Base-by-base conservation (phyloP, 495 filamentous ascomycete genomes). In the Clohesyomyces aquaticus region DNA sequence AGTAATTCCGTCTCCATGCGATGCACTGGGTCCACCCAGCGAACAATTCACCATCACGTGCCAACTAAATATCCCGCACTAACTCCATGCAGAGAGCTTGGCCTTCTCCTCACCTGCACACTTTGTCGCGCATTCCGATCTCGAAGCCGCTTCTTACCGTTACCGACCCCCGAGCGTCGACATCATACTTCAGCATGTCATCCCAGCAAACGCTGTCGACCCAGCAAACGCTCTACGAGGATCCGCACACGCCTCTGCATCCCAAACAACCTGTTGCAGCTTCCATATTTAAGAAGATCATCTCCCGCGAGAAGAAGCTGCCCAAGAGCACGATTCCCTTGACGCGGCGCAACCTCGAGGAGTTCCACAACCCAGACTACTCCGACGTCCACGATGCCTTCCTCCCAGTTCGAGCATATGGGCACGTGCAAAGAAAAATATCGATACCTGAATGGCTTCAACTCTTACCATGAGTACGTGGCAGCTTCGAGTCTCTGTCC, bases 391-490 rank as follows among this genome's bases (percentile, higher is more conserved):
- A 74, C 64, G 52, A 85, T 85, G 84, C 84, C 83, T 59, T 77
- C 80, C 67, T 85, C 82, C 28, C 71, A 78, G 3, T 86, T 85
- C 76, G 73, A 72, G 23, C 74, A 79, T n/a, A n/a, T n/a, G n/a
- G n/a, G n/a, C n/a, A n/a, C n/a, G 32, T 38, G 32, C 53, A 76
- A 77, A 1, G 84, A 87, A 70, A 82, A 80, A 18, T 86, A 87
- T 73, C 68, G 68, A 23, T 87, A 87, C 72, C 79, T 80, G 68
- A 83, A 75, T 65, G 84, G 84, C 53, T 85, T 87, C 71, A 74
- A 77, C 73, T 83, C 78, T 28, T 83, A 87, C 62, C 82, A 85
- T 71, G 81, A 84, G 82, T 85, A 75, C 22, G 79, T 70, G 4
- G n/a, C n/a, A n/a, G n/a, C n/a, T n/a, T n/a, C n/a, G n/a, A n/a